These are phyloP conservation scores for Colletotrichum echinochloae DNA, from an alignment of 2,329 filamentous ascomycete species.

Conservation along the genomic window DNA sequence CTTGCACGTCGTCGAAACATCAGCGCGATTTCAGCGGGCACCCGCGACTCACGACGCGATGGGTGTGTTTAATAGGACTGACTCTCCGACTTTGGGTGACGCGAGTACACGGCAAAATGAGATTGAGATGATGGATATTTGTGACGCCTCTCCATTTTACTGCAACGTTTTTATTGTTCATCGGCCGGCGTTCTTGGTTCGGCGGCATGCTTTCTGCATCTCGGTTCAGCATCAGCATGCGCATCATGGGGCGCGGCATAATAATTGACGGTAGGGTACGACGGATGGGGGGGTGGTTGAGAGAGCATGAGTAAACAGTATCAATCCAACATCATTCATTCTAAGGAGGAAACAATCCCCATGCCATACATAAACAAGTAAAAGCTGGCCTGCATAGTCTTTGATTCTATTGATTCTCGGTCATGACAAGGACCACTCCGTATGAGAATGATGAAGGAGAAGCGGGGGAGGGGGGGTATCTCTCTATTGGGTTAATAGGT, in stretches of 20 bases:
- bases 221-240: conserved; percentile 8
- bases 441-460: neutral
- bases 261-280: conserved; percentile 8
- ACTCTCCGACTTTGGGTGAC: neutral
- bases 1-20: neutral
- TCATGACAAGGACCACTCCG: neutral
- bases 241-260: conserved; percentile 13
- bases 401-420: neutral
- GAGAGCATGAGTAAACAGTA: conserved; percentile 20
- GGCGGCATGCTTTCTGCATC: conserved; percentile 8
- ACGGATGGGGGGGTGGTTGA: neutral
- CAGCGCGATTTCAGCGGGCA: neutral
- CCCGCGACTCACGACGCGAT: neutral
- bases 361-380: neutral
- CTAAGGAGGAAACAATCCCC: neutral
- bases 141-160: neutral
- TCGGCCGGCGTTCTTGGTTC: conserved; percentile 25
- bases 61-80: neutral
- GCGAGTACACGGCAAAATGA: neutral
- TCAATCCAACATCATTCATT: conserved; percentile 16
- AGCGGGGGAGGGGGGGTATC: neutral
- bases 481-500: neutral
- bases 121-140: neutral
- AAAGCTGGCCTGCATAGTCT: neutral
- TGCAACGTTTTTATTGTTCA: conserved; percentile 11